Conservation (phyloP, 2,329 filamentous ascomycete genomes). For the Lasiodiplodia citricola region DNA sequence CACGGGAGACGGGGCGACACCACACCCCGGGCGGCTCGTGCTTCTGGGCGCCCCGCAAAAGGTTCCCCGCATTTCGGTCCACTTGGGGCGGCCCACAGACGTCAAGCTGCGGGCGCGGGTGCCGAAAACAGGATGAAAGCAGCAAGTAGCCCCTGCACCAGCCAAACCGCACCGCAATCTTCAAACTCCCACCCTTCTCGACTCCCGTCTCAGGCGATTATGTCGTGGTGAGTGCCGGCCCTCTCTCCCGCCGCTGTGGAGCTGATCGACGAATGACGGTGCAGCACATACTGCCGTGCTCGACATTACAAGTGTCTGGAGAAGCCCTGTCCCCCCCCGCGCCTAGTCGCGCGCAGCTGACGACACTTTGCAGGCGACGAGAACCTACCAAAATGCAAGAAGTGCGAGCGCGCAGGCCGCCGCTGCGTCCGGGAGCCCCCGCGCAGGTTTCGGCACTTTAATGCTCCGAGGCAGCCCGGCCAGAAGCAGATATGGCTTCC, state of each 20-base stretch:
- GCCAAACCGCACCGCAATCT: neutral
- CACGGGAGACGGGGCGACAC: neutral
- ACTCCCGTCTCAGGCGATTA: constrained; percentile 2
- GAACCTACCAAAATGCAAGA: constrained; percentile 40
- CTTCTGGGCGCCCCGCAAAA: neutral
- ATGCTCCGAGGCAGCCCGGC: constrained; percentile 40
- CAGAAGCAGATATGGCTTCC: constrained; percentile 42
- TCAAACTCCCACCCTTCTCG: neutral
- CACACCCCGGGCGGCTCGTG: neutral
- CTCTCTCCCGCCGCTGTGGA: constrained; percentile 14
- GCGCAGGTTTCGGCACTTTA: constrained; percentile 42
- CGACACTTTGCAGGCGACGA: constrained; percentile 37
- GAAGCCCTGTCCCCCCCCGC: neutral
- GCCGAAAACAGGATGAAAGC: constrained; percentile 12
- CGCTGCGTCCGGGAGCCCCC: constrained; percentile 43
- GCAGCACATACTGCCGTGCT: constrained; percentile 44
- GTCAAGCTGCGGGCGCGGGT: neutral
- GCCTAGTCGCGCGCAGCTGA: neutral
- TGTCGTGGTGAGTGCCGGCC: constrained; percentile 13
- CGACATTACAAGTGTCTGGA: constrained; percentile 44
- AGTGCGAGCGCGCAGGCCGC: constrained; percentile 41
- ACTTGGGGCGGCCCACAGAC: neutral
- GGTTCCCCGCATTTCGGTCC: constrained; percentile 12
- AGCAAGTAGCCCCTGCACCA: constrained; percentile 2
- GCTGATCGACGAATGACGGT: constrained; percentile 33